phyloP scores from a whole-genome alignment of 23 red algal species.

The Pyropia yezoensis region DNA sequence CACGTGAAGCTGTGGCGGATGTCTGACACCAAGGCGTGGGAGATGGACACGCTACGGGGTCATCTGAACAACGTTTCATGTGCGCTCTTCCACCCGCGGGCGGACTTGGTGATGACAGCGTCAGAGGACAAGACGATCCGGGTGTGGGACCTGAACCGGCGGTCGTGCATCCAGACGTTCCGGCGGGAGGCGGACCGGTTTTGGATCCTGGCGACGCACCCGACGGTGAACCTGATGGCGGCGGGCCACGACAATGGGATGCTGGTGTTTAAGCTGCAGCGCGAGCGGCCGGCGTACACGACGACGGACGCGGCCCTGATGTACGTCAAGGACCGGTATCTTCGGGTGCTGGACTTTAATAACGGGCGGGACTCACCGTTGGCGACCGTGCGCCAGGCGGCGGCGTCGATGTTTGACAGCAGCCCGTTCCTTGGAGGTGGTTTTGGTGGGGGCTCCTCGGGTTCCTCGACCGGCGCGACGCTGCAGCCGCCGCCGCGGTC shows the following conservation, averaged over 20 bases:
- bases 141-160: conserved; percentile 93
- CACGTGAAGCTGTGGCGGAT: conserved; percentile 95
- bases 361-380: conserved; percentile 87
- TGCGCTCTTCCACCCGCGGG: conserved; percentile 91
- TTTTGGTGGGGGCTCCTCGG: conserved; percentile 20
- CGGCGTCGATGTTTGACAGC: conserved; percentile 63
- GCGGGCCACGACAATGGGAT: conserved; percentile 95
- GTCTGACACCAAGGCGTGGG: conserved; percentile 89
- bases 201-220: conserved; percentile 97
- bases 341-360: conserved; percentile 85
- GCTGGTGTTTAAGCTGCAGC: conserved; percentile 93
- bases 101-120: conserved; percentile 80
- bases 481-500: conserved; percentile 50
- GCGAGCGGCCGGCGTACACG: conserved; percentile 88
- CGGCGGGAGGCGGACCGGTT: conserved; percentile 90
- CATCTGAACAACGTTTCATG: conserved; percentile 99
- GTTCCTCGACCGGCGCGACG: neutral
- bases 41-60: conserved; percentile 90
- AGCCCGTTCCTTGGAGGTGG: conserved; percentile 1
- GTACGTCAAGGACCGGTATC: conserved; percentile 83
- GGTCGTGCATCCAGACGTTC: conserved; percentile 85
- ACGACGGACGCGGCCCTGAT: conserved; percentile 41
- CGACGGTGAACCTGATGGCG: conserved; percentile 76
- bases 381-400: conserved; percentile 48
- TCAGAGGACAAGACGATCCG: conserved; percentile 97